Percentiles rank a stretch among this genome's conserved stretches.
Conservation (phyloP, 768 basidiomycete species). For the Suillus sp. region DNA sequence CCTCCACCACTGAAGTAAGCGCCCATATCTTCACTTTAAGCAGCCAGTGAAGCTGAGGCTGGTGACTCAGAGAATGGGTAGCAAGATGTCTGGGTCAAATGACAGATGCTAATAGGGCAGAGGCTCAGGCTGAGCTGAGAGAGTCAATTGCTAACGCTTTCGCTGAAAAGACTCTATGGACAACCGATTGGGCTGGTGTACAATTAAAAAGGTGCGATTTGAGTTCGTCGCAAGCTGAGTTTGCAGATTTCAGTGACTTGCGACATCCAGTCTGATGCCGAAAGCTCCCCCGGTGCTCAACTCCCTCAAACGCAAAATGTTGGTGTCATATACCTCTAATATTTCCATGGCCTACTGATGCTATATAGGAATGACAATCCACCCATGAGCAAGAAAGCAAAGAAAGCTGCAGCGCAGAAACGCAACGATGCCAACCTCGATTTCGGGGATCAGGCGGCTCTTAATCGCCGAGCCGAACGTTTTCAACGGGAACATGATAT, state of each 20-base stretch:
- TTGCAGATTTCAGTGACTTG: slow-evolving; percentile 26
- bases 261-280: slow-evolving; percentile 51
- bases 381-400: slow-evolving; percentile 59
- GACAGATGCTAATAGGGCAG: slow-evolving; percentile 81
- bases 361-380: slow-evolving; percentile 40
- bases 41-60: slow-evolving; percentile 17
- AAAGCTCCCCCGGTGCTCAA: slow-evolving; percentile 57
- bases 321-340: slow-evolving; percentile 22
- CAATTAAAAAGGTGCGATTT: slow-evolving; percentile 77
- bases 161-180: slow-evolving; percentile 79
- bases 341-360: slow-evolving; percentile 16
- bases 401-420: slow-evolving; percentile 53
- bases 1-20: slow-evolving; percentile 77
- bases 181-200: slow-evolving; percentile 91
- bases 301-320: slow-evolving; percentile 74
- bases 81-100: slow-evolving; percentile 91
- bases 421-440: slow-evolving; percentile 43
- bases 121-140: slow-evolving; percentile 93
- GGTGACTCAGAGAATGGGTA: slow-evolving; percentile 82
- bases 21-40: slow-evolving; percentile 6
- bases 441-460: slow-evolving; percentile 65
- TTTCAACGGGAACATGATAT: slow-evolving; percentile 91
- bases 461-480: slow-evolving; percentile 79
- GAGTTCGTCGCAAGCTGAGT: slow-evolving; percentile 6
- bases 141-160: slow-evolving; percentile 96